phyloP scores from a whole-genome alignment of 805 yeast genomes.

The Candida taoyuanica region DNA sequence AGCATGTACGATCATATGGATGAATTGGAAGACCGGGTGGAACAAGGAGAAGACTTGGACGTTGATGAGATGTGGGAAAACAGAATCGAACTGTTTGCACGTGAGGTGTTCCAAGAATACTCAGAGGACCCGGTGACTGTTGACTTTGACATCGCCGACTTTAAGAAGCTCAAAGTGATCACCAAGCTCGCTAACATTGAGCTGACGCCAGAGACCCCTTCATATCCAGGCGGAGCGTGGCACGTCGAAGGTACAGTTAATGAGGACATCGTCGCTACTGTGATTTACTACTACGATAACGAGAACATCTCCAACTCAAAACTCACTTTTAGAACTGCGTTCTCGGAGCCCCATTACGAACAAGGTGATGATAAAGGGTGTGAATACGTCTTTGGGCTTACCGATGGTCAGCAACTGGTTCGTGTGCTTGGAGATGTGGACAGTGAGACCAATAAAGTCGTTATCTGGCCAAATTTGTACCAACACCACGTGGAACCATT shows the following conservation, averaged over 20 bases:
- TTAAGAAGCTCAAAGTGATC: constrained; percentile 6
- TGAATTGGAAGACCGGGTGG: constrained; percentile 1
- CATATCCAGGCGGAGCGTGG: constrained; percentile 9
- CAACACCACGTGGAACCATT: constrained; percentile 11
- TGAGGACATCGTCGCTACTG: constrained; percentile 10
- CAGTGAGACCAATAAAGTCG: constrained; percentile 7
- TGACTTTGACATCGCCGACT: constrained; percentile 3
- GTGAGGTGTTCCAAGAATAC: constrained; percentile 2
- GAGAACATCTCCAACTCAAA: constrained; percentile 6
- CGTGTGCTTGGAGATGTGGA: constrained; percentile 1
- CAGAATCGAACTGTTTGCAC: constrained; percentile 1
- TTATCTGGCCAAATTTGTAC: constrained; percentile 8
- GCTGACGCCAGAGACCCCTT: constrained; percentile 6
- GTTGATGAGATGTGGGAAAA: constrained; percentile 1
- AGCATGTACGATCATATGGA: neutral
- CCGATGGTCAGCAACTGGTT: constrained; percentile 1
- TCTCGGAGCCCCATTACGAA: constrained; percentile 6
- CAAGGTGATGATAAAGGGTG: constrained; percentile 6
- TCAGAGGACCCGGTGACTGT: constrained; percentile 1
- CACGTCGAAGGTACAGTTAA: constrained; percentile 12
- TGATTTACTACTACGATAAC: constrained; percentile 10
- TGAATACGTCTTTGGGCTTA: constrained; percentile 2
- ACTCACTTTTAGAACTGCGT: constrained; percentile 8
- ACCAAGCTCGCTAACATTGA: constrained; percentile 11
- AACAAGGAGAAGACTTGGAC: neutral